phyloP scores from a whole-genome alignment of 78 protist genomes.

The Mantamonas sphyraenae region DNA sequence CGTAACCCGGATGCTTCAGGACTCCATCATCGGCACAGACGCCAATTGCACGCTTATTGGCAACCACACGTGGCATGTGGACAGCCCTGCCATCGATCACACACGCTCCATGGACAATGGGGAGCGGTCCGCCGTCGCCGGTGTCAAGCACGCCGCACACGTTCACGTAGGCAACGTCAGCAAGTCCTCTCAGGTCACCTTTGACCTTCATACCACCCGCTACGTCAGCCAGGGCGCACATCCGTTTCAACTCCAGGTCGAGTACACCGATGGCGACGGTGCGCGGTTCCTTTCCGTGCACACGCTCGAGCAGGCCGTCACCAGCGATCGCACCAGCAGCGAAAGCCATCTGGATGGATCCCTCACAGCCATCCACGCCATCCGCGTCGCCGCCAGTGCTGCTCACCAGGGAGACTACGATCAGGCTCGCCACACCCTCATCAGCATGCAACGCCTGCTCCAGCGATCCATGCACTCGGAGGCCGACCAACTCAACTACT shows the following conservation, averaged over 20 bases:
- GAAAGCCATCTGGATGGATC: neutral
- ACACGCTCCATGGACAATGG: neutral
- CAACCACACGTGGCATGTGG: too few species aligned
- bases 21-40: neutral
- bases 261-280: neutral
- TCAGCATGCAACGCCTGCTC: conserved; percentile 4
- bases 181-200: conserved; percentile 1
- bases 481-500: conserved; percentile 3
- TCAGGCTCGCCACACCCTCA: neutral
- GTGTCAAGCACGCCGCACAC: neutral
- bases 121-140: neutral
- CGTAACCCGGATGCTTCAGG: neutral
- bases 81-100: too few species aligned
- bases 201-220: neutral
- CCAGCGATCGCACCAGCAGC: neutral
- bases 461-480: neutral
- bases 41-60: neutral
- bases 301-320: neutral
- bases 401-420: conserved; percentile 10
- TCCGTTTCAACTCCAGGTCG: neutral
- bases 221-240: neutral
- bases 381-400: neutral
- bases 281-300: neutral
- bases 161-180: conserved; percentile 7
- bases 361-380: neutral